Percentiles rank a stretch among this genome's conserved stretches.
These are phyloP conservation scores for Coniferiporia sulphurascens DNA, from an alignment of 1,284 basidiomycete genomes.

Conservation along the genomic window DNA sequence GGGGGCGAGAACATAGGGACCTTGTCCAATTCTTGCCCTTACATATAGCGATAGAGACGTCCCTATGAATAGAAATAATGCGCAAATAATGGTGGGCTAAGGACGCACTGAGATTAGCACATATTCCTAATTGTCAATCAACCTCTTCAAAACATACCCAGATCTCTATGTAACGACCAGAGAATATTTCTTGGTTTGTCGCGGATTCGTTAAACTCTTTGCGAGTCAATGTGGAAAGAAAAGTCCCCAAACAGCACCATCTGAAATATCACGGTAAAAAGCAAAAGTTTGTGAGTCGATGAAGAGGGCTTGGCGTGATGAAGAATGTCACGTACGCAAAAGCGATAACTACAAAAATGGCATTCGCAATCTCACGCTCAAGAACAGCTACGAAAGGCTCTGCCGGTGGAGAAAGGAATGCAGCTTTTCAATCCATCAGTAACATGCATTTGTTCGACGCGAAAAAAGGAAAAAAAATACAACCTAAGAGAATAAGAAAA, in stretches of 20 bases:
- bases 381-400: slow-evolving; percentile 65
- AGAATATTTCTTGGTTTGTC: slow-evolving; percentile 32
- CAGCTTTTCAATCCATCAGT: slow-evolving; percentile 33
- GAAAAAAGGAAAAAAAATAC: too few species aligned
- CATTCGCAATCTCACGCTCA: slow-evolving; percentile 48
- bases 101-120: slow-evolving; percentile 9
- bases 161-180: slow-evolving; percentile 56
- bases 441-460: not conserved
- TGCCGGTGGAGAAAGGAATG: slow-evolving; percentile 62
- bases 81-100: slow-evolving; percentile 57
- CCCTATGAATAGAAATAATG: slow-evolving; percentile 64
- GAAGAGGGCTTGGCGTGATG: too few species aligned
- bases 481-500: slow-evolving; percentile 12
- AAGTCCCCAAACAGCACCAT: slow-evolving; percentile 65
- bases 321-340: slow-evolving; percentile 55
- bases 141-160: slow-evolving; percentile 35
- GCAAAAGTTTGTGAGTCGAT: not conserved
- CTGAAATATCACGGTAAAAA: slow-evolving; percentile 30
- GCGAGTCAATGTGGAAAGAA: slow-evolving; percentile 57
- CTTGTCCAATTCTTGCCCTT: slow-evolving; percentile 58
- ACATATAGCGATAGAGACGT: slow-evolving; percentile 58
- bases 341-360: slow-evolving; percentile 32
- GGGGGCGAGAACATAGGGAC: slow-evolving; percentile 57
- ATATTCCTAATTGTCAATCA: slow-evolving; percentile 8
- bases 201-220: slow-evolving; percentile 38